phyloP scores from a whole-genome alignment of 768 basidiomycete genomes.

The Mycena maculata region DNA sequence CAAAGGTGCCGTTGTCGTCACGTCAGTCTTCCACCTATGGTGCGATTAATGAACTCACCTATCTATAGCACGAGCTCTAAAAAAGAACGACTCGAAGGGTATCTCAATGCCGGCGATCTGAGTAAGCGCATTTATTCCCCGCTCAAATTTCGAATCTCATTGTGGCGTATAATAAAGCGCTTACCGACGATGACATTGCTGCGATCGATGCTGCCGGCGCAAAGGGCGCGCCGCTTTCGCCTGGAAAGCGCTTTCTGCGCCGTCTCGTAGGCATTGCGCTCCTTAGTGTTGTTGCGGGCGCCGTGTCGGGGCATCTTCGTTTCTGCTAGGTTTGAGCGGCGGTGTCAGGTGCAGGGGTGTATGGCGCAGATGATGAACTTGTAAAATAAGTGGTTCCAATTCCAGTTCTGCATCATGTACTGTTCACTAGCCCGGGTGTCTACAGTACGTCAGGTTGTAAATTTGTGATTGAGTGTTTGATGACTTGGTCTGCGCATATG shows the following conservation, averaged over 20 bases:
- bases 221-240: constrained; percentile 42
- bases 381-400: too few species aligned
- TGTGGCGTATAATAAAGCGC: constrained; percentile 45
- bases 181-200: constrained; percentile 63
- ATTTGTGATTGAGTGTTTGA: too few species aligned
- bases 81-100: constrained; percentile 72
- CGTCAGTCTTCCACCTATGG: constrained; percentile 49
- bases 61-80: constrained; percentile 66
- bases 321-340: neutral
- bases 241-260: neutral
- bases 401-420: too few species aligned
- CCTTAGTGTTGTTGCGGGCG: neutral
- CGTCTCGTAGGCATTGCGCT: neutral
- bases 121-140: constrained; percentile 46
- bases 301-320: neutral
- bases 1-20: constrained; percentile 74
- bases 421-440: too few species aligned
- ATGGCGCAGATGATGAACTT: too few species aligned
- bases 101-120: constrained; percentile 75
- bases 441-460: too few species aligned
- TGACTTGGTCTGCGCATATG: too few species aligned
- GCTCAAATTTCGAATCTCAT: neutral
- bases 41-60: neutral
- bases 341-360: neutral
- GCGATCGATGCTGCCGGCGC: constrained; percentile 70